Conservation (phyloP, 257 asterid genomes). For the Verbena officinalis region DNA sequence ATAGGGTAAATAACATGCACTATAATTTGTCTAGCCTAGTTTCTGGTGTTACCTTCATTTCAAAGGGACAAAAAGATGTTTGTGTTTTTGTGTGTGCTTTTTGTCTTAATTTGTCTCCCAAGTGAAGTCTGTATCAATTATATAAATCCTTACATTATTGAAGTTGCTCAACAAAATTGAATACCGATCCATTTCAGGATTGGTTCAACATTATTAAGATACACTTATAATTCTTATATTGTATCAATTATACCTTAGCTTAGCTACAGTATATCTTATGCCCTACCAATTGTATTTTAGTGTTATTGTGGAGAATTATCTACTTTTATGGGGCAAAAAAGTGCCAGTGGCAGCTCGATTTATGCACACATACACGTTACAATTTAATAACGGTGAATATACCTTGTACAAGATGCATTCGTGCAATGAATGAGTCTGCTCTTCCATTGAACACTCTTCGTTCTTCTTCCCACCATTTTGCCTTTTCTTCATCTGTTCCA, state of each 20-base stretch:
- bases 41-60: not conserved
- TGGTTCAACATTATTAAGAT: not conserved
- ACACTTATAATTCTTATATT: not conserved
- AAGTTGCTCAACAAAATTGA: conserved; percentile 1
- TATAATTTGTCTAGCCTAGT: not conserved
- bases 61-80: not conserved
- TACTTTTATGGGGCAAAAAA: conserved; percentile 3
- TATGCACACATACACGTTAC: conserved; percentile 13
- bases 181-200: conserved; percentile 12
- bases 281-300: not conserved
- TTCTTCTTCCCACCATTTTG: conserved; percentile 71
- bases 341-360: conserved; percentile 10
- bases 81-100: not conserved
- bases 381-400: conserved; percentile 28
- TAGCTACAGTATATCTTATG: too few species aligned
- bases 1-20: not conserved
- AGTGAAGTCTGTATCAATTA: not conserved
- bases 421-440: conserved; percentile 69
- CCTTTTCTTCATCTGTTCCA: conserved; percentile 56
- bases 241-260: not conserved
- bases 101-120: conserved; percentile 9
- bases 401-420: conserved; percentile 87
- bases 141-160: not conserved
- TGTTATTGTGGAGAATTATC: not conserved
- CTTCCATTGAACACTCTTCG: conserved; percentile 63